phyloP scores from a whole-genome alignment of 2,329 filamentous ascomycete genomes.

The Aspergillus sp. region DNA sequence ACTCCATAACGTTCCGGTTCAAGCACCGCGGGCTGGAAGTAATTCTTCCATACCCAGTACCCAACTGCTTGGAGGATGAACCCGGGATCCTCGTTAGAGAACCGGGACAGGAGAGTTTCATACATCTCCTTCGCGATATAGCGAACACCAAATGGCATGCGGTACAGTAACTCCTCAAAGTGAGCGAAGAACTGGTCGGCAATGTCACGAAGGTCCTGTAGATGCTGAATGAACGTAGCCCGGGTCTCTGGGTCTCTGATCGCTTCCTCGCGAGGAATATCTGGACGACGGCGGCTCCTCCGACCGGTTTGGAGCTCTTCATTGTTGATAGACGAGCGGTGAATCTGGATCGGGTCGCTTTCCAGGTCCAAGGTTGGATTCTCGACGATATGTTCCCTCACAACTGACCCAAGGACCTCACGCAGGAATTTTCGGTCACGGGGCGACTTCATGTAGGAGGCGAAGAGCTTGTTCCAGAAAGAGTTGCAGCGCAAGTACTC shows the following conservation, averaged over 20 bases:
- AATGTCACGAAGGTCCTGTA: constrained; percentile 89
- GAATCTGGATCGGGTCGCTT: constrained; percentile 96
- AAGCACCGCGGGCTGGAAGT: constrained; percentile 82
- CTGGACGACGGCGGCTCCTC: constrained; percentile 70
- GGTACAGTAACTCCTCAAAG: constrained; percentile 74
- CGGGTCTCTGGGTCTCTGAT: constrained; percentile 92
- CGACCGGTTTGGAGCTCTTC: constrained; percentile 89
- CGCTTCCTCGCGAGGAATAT: constrained; percentile 86
- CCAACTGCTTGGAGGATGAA: constrained; percentile 75
- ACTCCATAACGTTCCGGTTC: constrained; percentile 90
- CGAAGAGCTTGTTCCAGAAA: constrained; percentile 84
- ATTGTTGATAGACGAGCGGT: constrained; percentile 90
- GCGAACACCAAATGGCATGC: constrained; percentile 87
- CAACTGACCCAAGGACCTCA: constrained; percentile 74
- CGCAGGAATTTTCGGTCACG: constrained; percentile 87
- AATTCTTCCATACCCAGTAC: constrained; percentile 90
- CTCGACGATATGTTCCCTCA: constrained; percentile 88
- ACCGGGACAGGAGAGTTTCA: constrained; percentile 66
- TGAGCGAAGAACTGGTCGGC: constrained; percentile 81
- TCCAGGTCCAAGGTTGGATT: constrained; percentile 87
- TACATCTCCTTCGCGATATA: constrained; percentile 84
- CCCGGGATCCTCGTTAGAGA: constrained; percentile 70
- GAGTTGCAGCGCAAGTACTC: constrained; percentile 86
- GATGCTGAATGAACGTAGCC: constrained; percentile 84
- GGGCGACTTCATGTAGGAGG: constrained; percentile 83